Conservation (phyloP, 163 green algal genomes). For the Scenedesmus sp. region DNA sequence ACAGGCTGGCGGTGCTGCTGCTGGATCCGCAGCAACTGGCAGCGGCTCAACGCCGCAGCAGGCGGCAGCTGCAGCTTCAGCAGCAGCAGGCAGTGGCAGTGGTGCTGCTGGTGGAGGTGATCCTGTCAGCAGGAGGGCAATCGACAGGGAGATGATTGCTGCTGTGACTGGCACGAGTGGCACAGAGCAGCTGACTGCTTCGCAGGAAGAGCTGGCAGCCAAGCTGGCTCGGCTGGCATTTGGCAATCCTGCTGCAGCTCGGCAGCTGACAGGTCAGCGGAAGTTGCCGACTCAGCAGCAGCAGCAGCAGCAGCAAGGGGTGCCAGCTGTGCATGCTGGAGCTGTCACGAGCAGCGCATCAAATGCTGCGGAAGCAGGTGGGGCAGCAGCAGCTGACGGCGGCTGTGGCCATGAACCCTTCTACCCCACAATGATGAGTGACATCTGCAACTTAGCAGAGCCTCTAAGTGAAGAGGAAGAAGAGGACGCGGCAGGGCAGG, state of each 20-base stretch:
- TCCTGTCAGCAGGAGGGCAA: not conserved
- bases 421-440: slow-evolving; percentile 52
- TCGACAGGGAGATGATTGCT: slow-evolving; percentile 29
- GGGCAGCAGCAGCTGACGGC: not conserved
- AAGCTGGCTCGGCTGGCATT: slow-evolving; percentile 47
- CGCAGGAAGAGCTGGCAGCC: slow-evolving; percentile 41
- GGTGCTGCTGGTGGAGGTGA: not conserved
- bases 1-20: not conserved
- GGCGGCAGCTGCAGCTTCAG: not conserved
- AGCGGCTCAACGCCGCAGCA: not conserved
- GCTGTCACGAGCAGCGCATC: not conserved
- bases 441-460: slow-evolving; percentile 52
- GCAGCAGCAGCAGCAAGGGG: slow-evolving; percentile 1
- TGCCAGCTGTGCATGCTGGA: not conserved
- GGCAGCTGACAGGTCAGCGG: not conserved
- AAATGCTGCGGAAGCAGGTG: too few species aligned
- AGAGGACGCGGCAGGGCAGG: not conserved
- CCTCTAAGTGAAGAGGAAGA: not conserved
- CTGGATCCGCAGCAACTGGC: not conserved
- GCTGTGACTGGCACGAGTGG: slow-evolving; percentile 35
- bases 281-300: slow-evolving; percentile 9
- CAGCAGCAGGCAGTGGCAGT: slow-evolving; percentile 6
- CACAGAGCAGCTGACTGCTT: slow-evolving; percentile 43
- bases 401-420: slow-evolving; percentile 39
- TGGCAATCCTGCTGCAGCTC: not conserved